These are phyloP conservation scores for Lasiosphaeria ovina DNA, from an alignment of 495 filamentous ascomycete species.

Conservation along the genomic window DNA sequence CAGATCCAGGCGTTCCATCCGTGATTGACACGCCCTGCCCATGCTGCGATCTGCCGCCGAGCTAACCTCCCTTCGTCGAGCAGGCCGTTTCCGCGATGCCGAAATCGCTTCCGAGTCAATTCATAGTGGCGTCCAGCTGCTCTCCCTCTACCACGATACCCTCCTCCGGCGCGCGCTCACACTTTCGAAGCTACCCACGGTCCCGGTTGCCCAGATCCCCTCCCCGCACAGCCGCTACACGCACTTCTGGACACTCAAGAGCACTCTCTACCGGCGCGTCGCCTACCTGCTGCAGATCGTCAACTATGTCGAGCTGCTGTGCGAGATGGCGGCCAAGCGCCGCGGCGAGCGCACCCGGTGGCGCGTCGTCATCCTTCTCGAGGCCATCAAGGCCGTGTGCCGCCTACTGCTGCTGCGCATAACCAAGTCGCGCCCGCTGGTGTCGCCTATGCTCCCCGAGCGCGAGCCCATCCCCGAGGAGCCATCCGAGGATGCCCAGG, in stretches of 20 bases:
- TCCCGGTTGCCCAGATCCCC: conserved; percentile 47
- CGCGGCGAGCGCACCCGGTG: conserved; percentile 79
- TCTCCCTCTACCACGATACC: conserved; percentile 92
- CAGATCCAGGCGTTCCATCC: neutral
- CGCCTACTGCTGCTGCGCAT: conserved; percentile 77
- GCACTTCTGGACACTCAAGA: conserved; percentile 77
- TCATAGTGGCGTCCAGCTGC: conserved; percentile 80
- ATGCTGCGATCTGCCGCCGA: neutral
- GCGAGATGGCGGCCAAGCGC: conserved; percentile 82
- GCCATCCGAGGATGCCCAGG: conserved; percentile 39
- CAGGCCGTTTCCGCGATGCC: conserved; percentile 88
- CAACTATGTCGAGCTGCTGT: conserved; percentile 86
- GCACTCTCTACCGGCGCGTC: conserved; percentile 69
- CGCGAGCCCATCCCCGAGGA: conserved; percentile 67
- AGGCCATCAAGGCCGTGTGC: conserved; percentile 84
- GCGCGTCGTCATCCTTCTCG: conserved; percentile 85
- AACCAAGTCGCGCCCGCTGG: conserved; percentile 79
- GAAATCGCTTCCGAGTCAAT: conserved; percentile 93
- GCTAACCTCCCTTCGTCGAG: conserved; percentile 14
- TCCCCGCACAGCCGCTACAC: conserved; percentile 87
- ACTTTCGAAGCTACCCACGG: conserved; percentile 42
- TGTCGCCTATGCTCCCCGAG: conserved; percentile 83
- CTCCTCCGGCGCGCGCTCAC: conserved; percentile 68
- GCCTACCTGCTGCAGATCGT: conserved; percentile 82
- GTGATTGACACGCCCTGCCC: neutral